phyloP scores from a whole-genome alignment of 2,329 filamentous ascomycete genomes.

The Blastomyces gilchristii region DNA sequence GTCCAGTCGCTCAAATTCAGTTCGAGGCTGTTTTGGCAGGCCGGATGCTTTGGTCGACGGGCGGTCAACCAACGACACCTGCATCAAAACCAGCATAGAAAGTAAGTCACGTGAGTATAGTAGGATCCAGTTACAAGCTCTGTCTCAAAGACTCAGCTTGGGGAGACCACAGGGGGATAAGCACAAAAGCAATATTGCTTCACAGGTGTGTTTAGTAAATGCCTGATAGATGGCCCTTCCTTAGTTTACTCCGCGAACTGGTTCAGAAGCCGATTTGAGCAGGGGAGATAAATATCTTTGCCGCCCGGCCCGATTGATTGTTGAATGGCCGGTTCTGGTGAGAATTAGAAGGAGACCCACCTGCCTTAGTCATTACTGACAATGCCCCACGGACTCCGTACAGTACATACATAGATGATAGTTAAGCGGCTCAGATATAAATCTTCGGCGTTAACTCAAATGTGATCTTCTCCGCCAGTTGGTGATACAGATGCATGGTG shows the following conservation, averaged over 20 bases:
- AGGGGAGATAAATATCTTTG: background rate
- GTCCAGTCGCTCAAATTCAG: background rate
- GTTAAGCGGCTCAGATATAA: background rate
- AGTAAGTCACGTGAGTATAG: background rate
- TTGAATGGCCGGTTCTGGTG: background rate
- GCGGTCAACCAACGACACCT: background rate
- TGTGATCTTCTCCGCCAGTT: background rate
- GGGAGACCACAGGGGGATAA: too few species aligned
- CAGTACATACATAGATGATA: background rate
- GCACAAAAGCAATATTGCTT: background rate
- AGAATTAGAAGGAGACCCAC: background rate
- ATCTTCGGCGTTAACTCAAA: background rate
- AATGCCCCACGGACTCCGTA: background rate
- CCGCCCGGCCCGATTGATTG: background rate
- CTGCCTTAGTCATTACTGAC: background rate
- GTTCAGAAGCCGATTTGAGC: background rate
- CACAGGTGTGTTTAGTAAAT: background rate
- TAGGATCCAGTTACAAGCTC: background rate
- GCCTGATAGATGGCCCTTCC: background rate
- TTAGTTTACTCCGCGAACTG: background rate
- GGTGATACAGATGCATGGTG: background rate
- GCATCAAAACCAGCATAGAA: background rate
- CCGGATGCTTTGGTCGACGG: background rate
- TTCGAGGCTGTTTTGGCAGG: background rate
- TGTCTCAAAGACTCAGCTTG: too few species aligned